Percentiles rank a stretch among this genome's conserved stretches.
Conservation (phyloP, 345 rosid species). For the Triadica sebifera region DNA sequence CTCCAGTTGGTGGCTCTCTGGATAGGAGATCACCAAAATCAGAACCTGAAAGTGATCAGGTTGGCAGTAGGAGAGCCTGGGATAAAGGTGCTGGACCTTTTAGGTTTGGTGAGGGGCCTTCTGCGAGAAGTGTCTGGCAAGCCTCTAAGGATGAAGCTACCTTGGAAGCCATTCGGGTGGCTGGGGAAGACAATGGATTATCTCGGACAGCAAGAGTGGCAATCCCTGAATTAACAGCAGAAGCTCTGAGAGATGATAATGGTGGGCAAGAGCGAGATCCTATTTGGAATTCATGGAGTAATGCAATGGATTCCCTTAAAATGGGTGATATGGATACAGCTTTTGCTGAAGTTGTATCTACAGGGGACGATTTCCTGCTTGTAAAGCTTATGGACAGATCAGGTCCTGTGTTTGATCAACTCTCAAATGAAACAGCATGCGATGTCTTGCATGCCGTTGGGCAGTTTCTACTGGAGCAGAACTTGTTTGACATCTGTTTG, state of each 20-base stretch:
- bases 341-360: conserved; percentile 73
- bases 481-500: conserved; percentile 74
- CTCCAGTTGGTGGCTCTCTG: conserved; percentile 43
- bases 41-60: conserved; percentile 68
- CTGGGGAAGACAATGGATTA: conserved; percentile 82
- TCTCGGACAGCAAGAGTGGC: conserved; percentile 58
- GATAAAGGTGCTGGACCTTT: conserved; percentile 66
- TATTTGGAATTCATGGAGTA: conserved; percentile 85
- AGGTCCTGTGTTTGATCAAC: conserved; percentile 84
- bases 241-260: conserved; percentile 77
- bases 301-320: conserved; percentile 89
- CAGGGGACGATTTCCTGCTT: conserved; percentile 80
- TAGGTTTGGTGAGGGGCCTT: conserved; percentile 96
- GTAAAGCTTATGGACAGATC: conserved; percentile 94
- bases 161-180: conserved; percentile 94
- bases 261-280: conserved; percentile 72
- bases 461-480: conserved; percentile 78
- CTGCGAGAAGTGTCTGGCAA: conserved; percentile 99
- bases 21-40: conserved; percentile 66
- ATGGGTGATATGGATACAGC: conserved; percentile 89
- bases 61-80: conserved; percentile 81
- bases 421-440: conserved; percentile 72
- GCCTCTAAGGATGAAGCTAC: conserved; percentile 99
- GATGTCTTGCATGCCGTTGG: conserved; percentile 69
- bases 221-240: conserved; percentile 75